These are phyloP conservation scores for Eruca vesicaria DNA, from an alignment of 441 rosid genomes.

Conservation along the genomic window DNA sequence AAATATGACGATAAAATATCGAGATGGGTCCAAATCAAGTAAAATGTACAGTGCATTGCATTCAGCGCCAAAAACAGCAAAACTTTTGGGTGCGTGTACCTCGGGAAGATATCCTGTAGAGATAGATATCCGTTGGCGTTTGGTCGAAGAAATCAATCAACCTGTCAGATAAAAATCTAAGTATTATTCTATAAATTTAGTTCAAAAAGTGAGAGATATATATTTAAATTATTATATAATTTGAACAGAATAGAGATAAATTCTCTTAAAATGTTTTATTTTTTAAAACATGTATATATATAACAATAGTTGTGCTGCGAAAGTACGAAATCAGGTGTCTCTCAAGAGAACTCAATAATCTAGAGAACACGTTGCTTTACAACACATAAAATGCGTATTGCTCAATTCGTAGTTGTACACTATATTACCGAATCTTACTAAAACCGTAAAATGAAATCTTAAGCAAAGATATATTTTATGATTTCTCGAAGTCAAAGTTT, in stretches of 20 bases:
- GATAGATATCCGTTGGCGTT: constrained; percentile 1
- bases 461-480: background rate
- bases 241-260: background rate
- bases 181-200: background rate
- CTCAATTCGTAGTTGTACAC: background rate
- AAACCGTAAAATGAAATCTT: background rate
- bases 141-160: background rate
- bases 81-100: constrained; percentile 3
- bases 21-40: constrained; percentile 24
- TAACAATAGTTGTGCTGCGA: background rate
- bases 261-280: too few species aligned
- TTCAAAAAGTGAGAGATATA: background rate
- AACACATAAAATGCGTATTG: background rate
- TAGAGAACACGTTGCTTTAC: background rate
- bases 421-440: constrained; percentile 10
- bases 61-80: constrained; percentile 21
- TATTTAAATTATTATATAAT: background rate
- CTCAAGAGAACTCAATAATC: background rate
- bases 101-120: constrained; percentile 17
- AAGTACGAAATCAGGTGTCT: background rate
- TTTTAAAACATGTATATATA: background rate
- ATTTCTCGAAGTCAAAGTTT: constrained; percentile 20
- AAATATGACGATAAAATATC: background rate
- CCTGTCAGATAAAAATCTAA: background rate
- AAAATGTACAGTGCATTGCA: constrained; percentile 11